These are phyloP conservation scores for Pyrenophora graminea DNA, from an alignment of 2,329 filamentous ascomycete genomes.

Conservation along the genomic window DNA sequence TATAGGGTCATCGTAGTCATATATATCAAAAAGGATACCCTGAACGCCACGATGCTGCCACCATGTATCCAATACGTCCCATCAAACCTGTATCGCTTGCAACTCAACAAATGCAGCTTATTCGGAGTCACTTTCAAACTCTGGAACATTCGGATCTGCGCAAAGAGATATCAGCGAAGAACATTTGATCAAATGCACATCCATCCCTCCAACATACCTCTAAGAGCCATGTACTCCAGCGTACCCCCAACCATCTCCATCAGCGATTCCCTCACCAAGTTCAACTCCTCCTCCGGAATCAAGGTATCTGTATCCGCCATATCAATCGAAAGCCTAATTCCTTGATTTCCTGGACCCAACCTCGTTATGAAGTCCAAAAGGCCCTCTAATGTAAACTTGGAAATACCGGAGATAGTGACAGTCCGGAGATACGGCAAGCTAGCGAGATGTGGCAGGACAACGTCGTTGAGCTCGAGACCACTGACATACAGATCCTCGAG, in stretches of 20 bases:
- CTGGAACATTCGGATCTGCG: slow-evolving; percentile 52
- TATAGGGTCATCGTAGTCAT: not conserved
- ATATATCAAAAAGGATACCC: not conserved
- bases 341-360: slow-evolving; percentile 49
- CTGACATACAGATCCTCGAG: slow-evolving; percentile 63
- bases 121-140: slow-evolving; percentile 53
- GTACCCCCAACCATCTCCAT: slow-evolving; percentile 48
- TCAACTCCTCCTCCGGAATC: slow-evolving; percentile 48
- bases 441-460: slow-evolving; percentile 52
- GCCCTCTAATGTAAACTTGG: slow-evolving; percentile 58
- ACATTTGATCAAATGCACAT: not conserved
- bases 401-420: slow-evolving; percentile 60
- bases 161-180: slow-evolving; percentile 1
- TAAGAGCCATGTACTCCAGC: slow-evolving; percentile 50
- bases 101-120: slow-evolving; percentile 21
- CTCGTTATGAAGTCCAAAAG: slow-evolving; percentile 53
- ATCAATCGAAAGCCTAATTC: slow-evolving; percentile 51
- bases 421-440: slow-evolving; percentile 55
- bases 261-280: slow-evolving; percentile 45
- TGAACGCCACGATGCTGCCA: not conserved
- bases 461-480: slow-evolving; percentile 59
- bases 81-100: not conserved
- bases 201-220: slow-evolving; percentile 42
- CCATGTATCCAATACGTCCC: not conserved
- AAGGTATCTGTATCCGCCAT: slow-evolving; percentile 51